Evolutionary conservation across 1,139 yeast genomes (phyloP).

Genomic region (Diutina pseudorugosa): DNA sequence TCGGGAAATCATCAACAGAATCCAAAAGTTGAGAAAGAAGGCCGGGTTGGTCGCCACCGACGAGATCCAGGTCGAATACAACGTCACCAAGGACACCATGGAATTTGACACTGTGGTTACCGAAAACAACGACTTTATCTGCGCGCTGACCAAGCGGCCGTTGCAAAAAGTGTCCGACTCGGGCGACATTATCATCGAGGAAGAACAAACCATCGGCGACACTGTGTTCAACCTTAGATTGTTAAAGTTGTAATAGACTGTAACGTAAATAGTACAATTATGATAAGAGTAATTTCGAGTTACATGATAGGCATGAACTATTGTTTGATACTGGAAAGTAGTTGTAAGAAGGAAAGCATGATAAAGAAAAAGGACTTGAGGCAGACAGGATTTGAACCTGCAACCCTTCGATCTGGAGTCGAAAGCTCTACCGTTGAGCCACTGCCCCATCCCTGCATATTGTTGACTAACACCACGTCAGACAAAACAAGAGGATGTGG

Average conservation of each 20-base stretch:
- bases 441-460: constrained; percentile 42
- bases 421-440: constrained; percentile 92
- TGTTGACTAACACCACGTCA: too few relatives aligned
- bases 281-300: neutral
- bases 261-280: neutral
- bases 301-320: too few relatives aligned
- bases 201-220: constrained; percentile 83
- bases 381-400: constrained; percentile 13
- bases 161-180: constrained; percentile 27
- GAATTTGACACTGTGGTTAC: constrained; percentile 53
- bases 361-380: constrained; percentile 8
- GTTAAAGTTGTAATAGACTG: constrained; percentile 38
- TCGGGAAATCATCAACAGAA: constrained; percentile 92
- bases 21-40: constrained; percentile 95
- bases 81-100: constrained; percentile 57
- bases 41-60: constrained; percentile 92
- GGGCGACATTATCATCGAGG: constrained; percentile 58
- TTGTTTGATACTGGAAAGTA: too few relatives aligned
- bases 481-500: too few relatives aligned
- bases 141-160: constrained; percentile 67
- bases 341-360: too few relatives aligned
- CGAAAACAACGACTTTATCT: constrained; percentile 54
- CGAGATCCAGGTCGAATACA: constrained; percentile 80
- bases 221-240: constrained; percentile 73
- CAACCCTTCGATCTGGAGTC: constrained; percentile 46